Conservation (phyloP, 106 monocot species). For the Allium cepa region DNA sequence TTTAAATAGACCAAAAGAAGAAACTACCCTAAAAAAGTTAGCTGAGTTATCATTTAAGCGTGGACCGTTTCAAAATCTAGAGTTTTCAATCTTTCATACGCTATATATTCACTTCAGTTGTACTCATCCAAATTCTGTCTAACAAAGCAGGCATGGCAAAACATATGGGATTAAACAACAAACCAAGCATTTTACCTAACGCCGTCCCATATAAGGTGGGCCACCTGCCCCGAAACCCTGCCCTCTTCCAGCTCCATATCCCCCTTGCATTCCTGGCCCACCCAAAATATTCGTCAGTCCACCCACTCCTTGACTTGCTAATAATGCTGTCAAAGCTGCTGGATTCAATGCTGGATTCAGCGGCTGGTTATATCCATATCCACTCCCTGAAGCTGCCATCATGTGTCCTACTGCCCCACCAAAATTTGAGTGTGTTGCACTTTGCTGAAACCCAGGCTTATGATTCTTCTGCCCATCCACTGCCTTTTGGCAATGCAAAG, state of each 20-base stretch:
- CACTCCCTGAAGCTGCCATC: constrained; percentile 43
- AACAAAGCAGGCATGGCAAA: not conserved
- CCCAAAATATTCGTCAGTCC: constrained; percentile 23
- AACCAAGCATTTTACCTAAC: constrained; percentile 28
- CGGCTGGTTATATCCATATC: constrained; percentile 21
- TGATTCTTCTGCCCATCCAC: constrained; percentile 70
- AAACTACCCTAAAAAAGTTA: not conserved
- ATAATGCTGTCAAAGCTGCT: constrained; percentile 39
- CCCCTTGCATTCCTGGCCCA: constrained; percentile 10
- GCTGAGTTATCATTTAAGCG: not conserved
- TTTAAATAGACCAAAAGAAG: not conserved
- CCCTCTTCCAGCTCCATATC: constrained; percentile 42
- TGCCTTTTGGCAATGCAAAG: constrained; percentile 77
- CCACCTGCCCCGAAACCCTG: constrained; percentile 25
- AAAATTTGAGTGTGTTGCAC: not conserved
- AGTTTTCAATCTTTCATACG: not conserved
- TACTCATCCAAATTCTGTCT: not conserved
- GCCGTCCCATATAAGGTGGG: constrained; percentile 38
- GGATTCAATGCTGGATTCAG: constrained; percentile 65
- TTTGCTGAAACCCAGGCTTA: constrained; percentile 18
- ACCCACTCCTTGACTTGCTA: not conserved
- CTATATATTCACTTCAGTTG: not conserved
- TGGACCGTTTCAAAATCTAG: not conserved
- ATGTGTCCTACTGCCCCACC: constrained; percentile 30
- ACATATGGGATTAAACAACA: not conserved